Base-by-base conservation (phyloP, 129 eudicot genomes). In the Rutidosis leptorrhynchoides region DNA sequence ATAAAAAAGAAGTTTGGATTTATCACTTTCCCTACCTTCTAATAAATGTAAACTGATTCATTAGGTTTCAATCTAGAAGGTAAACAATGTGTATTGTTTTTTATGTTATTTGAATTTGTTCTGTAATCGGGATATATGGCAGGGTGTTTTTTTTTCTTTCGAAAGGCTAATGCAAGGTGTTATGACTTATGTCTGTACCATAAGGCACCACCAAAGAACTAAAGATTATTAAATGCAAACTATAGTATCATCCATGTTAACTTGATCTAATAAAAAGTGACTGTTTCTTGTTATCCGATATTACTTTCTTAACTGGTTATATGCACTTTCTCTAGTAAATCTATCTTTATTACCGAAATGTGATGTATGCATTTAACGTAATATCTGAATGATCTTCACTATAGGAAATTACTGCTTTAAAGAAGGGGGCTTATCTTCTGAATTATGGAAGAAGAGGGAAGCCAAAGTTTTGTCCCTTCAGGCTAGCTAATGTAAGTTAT, bases 371-470 rank as follows among this genome's bases (percentile, higher is more conserved):
- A 48, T 63, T 67, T 66, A 73, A 60, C 24, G 4, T 59, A 29
- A 14, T 12, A 70, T 28, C 74, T 78, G 56, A 52, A 54, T 80
- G 49, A 70, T 73, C 52, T 85, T 73, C 57, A 62, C 77, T 16
- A 67, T 96, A 88, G 98, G 98, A 96, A 62, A 84, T 93, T 69
- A 93, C 96, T 78, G 96, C 98, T 69, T 83, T 92, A 54, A 93
- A 93, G 81, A 93, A 93, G 73, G 96, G 99, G 25, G 96, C 99
- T 21, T 74, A 72, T 80, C 78, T 93, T 67, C 93, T 93, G 52
- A 93, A 93, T 73, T 89, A 93, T 75, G 99, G 96, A 74, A 86
- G 99, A 77, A 86, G 99, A 63, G 99, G 96, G 75, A 88, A 80
- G 75, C 98, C 96, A 20, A 92, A 92, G 65, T 87, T 85, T 75